Base-by-base conservation (phyloP, 1,284 basidiomycete genomes). In the Limonomyces culmigenus region DNA sequence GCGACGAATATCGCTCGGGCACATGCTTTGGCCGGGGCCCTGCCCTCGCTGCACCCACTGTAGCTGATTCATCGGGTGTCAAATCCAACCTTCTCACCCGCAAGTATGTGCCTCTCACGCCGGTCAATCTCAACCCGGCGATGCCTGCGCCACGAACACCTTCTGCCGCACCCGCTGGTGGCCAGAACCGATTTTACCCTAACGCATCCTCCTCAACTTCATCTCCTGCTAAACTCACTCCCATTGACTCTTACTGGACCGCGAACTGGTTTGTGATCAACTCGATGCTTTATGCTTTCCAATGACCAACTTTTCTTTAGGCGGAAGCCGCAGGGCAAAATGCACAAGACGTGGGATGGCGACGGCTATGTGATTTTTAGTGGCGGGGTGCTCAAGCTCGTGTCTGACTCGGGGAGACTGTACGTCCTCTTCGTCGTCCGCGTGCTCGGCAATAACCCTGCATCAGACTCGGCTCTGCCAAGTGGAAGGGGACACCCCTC, bases 321-420 rank as follows among this genome's bases (percentile, higher is more conserved):
- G 81, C 66, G 87, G 17, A 83, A 78, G 47, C 74, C 72, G 5
- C 78, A 84, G 48, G 60, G 60, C 16, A 77, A 69, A 53, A 92
- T 89, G 57, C 72, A 89, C 50, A 87, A 87, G 53, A 87, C 77
- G 1, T 92, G 87, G 87, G 86, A 91, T 45, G 83, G 79, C 3
- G 77, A 80, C 45, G 76, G 67, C 3, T 79, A 63, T 47, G 56
- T 84, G 12, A 65, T 67, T 17, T 55, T 61, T 27, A 50, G 54
- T 29, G 63, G 57, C 5, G 62, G 62, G 6, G 69, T 65, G 40
- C 48, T 78, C 13, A 69, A 63, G 1, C 62, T 85, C 53, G 56
- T 79, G 19, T 72, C 74, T 2, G 79, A 84, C 42, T 63, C 64
- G 35, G 80, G 80, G 11, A 70, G 74, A 55, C 53, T 70, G 81